Evolutionary conservation across 1,139 yeast species (phyloP).

Genomic region (Blastobotrys arbuscula): DNA sequence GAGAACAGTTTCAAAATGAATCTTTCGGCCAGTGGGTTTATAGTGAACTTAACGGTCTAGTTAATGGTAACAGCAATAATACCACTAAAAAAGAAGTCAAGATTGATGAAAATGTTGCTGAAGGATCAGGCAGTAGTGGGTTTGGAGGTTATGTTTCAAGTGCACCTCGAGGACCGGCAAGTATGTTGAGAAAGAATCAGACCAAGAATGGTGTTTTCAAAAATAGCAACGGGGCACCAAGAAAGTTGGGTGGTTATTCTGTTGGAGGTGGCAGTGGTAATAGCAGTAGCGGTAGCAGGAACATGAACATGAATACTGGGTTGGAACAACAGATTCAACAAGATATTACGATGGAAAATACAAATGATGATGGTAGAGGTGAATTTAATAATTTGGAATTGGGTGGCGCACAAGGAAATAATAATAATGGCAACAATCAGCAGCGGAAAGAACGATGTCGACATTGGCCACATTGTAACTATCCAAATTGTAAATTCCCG

Average conservation of each 20-base stretch:
- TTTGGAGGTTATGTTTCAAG: slow-evolving; percentile 12
- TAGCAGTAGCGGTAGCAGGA: slow-evolving; percentile 5
- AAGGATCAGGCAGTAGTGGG: slow-evolving; percentile 7
- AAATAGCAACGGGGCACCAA: slow-evolving; percentile 2
- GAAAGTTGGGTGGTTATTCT: slow-evolving; percentile 14
- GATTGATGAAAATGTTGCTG: slow-evolving; percentile 3
- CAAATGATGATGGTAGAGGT: slow-evolving; percentile 9
- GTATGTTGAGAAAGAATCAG: not conserved
- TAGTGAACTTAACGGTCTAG: slow-evolving; percentile 38
- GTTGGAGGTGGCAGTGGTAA: slow-evolving; percentile 16
- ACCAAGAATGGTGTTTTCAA: not conserved
- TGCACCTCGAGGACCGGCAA: slow-evolving; percentile 3
- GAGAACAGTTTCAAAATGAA: slow-evolving; percentile 58
- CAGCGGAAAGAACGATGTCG: slow-evolving; percentile 47
- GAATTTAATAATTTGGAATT: slow-evolving; percentile 13
- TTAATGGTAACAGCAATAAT: slow-evolving; percentile 10
- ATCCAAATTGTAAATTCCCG: slow-evolving; percentile 60
- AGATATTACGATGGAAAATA: slow-evolving; percentile 13
- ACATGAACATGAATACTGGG: slow-evolving; percentile 3
- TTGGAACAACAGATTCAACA: slow-evolving; percentile 6
- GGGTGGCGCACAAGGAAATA: slow-evolving; percentile 3
- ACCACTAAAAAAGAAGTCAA: not conserved
- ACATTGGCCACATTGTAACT: slow-evolving; percentile 69
- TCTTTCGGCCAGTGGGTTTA: slow-evolving; percentile 47
- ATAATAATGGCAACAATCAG: not conserved